These are phyloP conservation scores for Talaromyces sp. DNA, from an alignment of 2,329 filamentous ascomycete genomes.

Conservation along the genomic window DNA sequence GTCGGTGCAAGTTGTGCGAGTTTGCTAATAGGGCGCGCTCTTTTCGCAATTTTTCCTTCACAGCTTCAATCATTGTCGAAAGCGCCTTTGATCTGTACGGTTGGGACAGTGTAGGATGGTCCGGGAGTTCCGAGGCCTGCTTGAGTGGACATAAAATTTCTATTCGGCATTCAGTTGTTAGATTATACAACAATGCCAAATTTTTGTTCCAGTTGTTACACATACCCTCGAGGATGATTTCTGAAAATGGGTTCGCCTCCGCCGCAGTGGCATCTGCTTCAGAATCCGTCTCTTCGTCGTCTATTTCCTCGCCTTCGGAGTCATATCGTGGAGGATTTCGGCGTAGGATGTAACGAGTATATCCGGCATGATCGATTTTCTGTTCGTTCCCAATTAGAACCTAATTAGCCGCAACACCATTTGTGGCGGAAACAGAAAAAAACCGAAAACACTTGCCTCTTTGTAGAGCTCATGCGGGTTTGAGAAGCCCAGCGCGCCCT, in stretches of 20 bases:
- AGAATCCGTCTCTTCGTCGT: constrained; percentile 52
- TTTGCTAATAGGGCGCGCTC: constrained; percentile 52
- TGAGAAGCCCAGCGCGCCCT: constrained; percentile 48
- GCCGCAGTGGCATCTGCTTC: constrained; percentile 53
- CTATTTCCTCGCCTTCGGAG: constrained; percentile 58
- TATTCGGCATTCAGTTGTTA: constrained; percentile 20
- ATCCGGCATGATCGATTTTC: constrained; percentile 58
- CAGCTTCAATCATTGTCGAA: constrained; percentile 50
- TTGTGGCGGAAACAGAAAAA: background rate
- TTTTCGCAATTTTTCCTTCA: constrained; percentile 52
- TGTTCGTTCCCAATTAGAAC: constrained; percentile 20
- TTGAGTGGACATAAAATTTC: constrained; percentile 57
- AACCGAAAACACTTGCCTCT: constrained; percentile 38
- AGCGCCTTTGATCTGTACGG: constrained; percentile 56
- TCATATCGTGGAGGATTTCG: constrained; percentile 56
- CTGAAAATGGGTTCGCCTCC: constrained; percentile 57
- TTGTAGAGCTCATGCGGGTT: constrained; percentile 49
- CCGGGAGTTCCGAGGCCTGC: constrained; percentile 54
- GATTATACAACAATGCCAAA: background rate
- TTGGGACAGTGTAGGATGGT: constrained; percentile 53
- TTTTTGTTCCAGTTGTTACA: background rate
- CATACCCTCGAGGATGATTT: constrained; percentile 52
- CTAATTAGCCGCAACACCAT: background rate
- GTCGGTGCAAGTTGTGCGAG: constrained; percentile 52
- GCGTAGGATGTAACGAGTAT: constrained; percentile 53